Evolutionary conservation across 202 grass and related monocot species (phyloP).

Genomic region (Setaria italica): DNA sequence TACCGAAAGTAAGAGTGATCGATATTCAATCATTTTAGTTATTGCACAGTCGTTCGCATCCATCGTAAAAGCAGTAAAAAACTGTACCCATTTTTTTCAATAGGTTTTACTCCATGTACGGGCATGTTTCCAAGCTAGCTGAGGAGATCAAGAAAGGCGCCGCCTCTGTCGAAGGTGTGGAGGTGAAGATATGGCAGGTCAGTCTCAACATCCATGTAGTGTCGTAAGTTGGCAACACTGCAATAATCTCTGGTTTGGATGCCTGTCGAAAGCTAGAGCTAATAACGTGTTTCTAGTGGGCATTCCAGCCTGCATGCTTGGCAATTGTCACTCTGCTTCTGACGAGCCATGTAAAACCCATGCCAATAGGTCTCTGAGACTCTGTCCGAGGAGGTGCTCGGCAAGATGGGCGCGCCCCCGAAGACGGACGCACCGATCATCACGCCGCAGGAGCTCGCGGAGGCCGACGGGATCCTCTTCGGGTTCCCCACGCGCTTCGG

Average conservation of each 20-base stretch:
- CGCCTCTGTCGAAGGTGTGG: constrained; percentile 78
- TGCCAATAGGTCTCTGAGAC: constrained; percentile 71
- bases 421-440: constrained; percentile 75
- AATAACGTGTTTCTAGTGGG: not conserved
- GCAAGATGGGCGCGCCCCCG: constrained; percentile 90
- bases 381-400: constrained; percentile 74
- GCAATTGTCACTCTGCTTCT: not conserved
- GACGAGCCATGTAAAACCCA: not conserved
- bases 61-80: constrained; percentile 6
- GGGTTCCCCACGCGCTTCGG: constrained; percentile 93
- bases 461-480: constrained; percentile 84
- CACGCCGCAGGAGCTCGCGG: constrained; percentile 68
- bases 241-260: not conserved
- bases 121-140: constrained; percentile 82
- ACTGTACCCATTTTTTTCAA: constrained; percentile 10
- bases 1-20: not conserved
- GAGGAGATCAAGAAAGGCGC: constrained; percentile 89
- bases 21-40: not conserved
- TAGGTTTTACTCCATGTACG: constrained; percentile 93
- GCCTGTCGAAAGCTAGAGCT: not conserved
- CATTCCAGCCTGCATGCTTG: not conserved
- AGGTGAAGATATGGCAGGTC: constrained; percentile 90
- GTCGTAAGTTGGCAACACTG: not conserved
- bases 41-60: not conserved
- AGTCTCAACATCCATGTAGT: constrained; percentile 22